Base-by-base conservation (phyloP, 2,329 filamentous ascomycete genomes). In the Ascochyta clinopodiicola region DNA sequence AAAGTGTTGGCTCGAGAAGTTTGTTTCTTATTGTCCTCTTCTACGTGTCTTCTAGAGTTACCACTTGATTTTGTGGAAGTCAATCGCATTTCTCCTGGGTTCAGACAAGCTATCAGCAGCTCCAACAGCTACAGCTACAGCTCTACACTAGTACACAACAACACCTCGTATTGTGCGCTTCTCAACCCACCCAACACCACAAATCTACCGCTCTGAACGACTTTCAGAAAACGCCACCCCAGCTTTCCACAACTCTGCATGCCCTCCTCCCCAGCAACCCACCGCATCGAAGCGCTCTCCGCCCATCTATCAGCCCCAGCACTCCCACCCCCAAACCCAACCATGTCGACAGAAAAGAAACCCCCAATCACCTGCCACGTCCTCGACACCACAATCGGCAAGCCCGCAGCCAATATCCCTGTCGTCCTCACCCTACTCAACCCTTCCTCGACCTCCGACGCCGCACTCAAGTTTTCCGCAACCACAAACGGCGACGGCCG, bases 361-460 rank as follows among this genome's bases (percentile, higher is more conserved):
- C 81, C 73, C 63, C 86, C 85, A 71, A 94, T 95, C 70, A 94
- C 91, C 75, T 94, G 90, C 81, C 91, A 95, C 81, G 85, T 93
- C 75, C 90, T 95, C 74, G 90, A 95, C 81, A 94, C 90, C 10
- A 84, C 86, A n/a, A 79, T 84, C 58, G 91, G 91, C 69, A 83
- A 82, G 53, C 91, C 91, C 21, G 91, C 86, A 15, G 76, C 81
- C 52, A 80, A 81, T 59, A 84, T 95, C 67, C 81, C 82, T 61
- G 89, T 93, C 53, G 86, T 83, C 50, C 84, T 92, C 21, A 77
- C 86, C 44, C 72, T 81, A n/a, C 45, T 36, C 44, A 64, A 48
- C 61, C 67, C 72, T 25, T 65, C 71, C 43, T 72, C 74, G 51
- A 74, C 53, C 64, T 71, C 77, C 77, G 70, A 76, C 37, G 68